These are phyloP conservation scores for Fusarium albidum DNA, from an alignment of 2,329 filamentous ascomycete genomes.

Conservation along the genomic window DNA sequence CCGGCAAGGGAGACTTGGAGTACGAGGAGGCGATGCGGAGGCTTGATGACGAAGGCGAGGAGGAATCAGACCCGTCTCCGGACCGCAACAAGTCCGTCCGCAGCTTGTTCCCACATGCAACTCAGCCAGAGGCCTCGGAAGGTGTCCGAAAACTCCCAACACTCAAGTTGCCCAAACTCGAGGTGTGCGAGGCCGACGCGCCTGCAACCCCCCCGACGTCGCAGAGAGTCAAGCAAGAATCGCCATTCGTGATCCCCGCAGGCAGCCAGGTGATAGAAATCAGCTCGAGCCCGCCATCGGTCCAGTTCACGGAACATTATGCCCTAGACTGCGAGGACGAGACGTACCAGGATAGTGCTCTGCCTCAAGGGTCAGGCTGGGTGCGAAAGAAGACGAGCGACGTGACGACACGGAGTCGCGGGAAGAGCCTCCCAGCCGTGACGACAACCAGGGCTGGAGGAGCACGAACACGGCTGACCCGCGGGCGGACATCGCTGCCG, in stretches of 20 bases:
- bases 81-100: conserved; percentile 38
- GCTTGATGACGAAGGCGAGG: conserved; percentile 49
- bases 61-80: conserved; percentile 38
- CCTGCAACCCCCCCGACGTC: conserved; percentile 21
- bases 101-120: conserved; percentile 45
- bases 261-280: conserved; percentile 45
- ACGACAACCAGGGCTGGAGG: background rate
- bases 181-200: background rate
- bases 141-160: conserved; percentile 10
- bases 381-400: conserved; percentile 31
- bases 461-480: conserved; percentile 4
- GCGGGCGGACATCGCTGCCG: conserved; percentile 29
- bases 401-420: conserved; percentile 29
- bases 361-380: conserved; percentile 32
- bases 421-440: conserved; percentile 29
- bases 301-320: conserved; percentile 30
- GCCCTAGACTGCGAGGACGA: conserved; percentile 34
- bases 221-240: conserved; percentile 24
- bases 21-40: conserved; percentile 56
- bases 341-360: conserved; percentile 31
- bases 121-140: conserved; percentile 37
- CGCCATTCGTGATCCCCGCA: conserved; percentile 39
- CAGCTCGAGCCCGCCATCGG: conserved; percentile 39
- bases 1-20: conserved; percentile 43
- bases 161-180: conserved; percentile 7